Percentiles rank a stretch among this genome's conserved stretches.
Evolutionary conservation across 2,329 filamentous ascomycete genomes (phyloP).

Genomic region (Colletotrichum sp.): DNA sequence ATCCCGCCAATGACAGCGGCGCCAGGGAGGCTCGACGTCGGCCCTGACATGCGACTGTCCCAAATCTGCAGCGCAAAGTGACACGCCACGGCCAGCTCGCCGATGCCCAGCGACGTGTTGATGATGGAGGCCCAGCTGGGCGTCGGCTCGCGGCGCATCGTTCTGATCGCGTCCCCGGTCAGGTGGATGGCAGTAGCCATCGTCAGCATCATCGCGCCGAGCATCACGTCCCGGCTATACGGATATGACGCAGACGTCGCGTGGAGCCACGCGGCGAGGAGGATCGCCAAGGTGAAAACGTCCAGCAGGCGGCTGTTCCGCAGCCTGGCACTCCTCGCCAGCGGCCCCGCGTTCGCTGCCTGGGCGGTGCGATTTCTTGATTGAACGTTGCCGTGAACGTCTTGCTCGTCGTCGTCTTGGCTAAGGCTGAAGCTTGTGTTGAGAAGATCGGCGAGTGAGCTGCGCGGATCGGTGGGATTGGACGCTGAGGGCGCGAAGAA

Average conservation of each 20-base stretch:
- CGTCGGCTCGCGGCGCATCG: constrained; percentile 4
- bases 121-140: constrained; percentile 11
- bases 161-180: constrained; percentile 14
- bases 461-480: constrained; percentile 42
- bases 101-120: constrained; percentile 12
- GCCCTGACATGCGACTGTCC: background rate
- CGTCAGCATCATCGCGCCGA: constrained; percentile 21
- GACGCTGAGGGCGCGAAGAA: constrained; percentile 57
- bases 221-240: constrained; percentile 20
- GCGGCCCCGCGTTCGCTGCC: background rate
- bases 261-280: constrained; percentile 18
- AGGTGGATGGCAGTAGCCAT: constrained; percentile 14
- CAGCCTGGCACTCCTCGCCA: background rate
- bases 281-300: constrained; percentile 17
- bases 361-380: background rate
- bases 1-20: constrained; percentile 16
- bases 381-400: background rate
- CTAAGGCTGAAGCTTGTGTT: constrained; percentile 47
- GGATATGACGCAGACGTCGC: constrained; percentile 13
- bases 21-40: constrained; percentile 5
- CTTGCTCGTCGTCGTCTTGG: constrained; percentile 27
- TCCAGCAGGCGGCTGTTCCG: constrained; percentile 18
- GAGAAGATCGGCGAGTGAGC: constrained; percentile 48
- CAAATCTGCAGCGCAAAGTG: constrained; percentile 19
- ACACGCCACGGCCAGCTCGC: constrained; percentile 17